Conservation (phyloP, 306 rosid species). For the Quercus dentata region DNA sequence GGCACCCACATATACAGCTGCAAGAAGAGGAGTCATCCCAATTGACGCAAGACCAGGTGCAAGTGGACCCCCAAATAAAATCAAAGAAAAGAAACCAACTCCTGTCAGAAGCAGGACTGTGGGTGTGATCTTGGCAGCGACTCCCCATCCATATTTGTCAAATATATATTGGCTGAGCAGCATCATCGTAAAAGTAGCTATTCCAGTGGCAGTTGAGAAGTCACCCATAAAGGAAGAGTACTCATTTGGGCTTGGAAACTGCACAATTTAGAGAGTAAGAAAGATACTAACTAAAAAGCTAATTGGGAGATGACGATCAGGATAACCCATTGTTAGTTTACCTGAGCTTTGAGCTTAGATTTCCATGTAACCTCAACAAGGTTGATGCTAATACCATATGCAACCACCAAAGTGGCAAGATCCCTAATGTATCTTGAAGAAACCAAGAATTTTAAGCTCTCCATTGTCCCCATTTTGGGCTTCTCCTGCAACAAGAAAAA, state of each 20-base stretch:
- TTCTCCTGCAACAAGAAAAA: slow-evolving; percentile 56
- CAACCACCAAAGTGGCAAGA: slow-evolving; percentile 97
- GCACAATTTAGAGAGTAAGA: slow-evolving; percentile 19
- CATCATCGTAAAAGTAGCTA: slow-evolving; percentile 95
- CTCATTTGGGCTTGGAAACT: slow-evolving; percentile 98
- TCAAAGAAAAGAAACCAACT: slow-evolving; percentile 82
- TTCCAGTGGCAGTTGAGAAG: slow-evolving; percentile 93
- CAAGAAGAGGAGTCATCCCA: slow-evolving; percentile 96
- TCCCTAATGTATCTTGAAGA: slow-evolving; percentile 89
- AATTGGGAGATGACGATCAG: slow-evolving; percentile 7
- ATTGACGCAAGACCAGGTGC: slow-evolving; percentile 61
- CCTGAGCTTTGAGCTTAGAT: slow-evolving; percentile 99
- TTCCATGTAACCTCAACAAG: slow-evolving; percentile 98
- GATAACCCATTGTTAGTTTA: slow-evolving; percentile 23
- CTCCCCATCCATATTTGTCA: slow-evolving; percentile 94
- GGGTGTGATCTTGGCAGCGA: slow-evolving; percentile 89
- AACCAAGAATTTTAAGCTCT: slow-evolving; percentile 97
- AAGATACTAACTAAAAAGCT: background rate
- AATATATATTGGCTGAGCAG: slow-evolving; percentile 81
- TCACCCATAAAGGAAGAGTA: slow-evolving; percentile 97
- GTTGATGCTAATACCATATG: slow-evolving; percentile 90
- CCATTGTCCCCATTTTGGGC: slow-evolving; percentile 94
- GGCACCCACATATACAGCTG: slow-evolving; percentile 99
- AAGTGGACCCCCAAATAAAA: slow-evolving; percentile 73
- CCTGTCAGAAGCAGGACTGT: slow-evolving; percentile 86